phyloP scores from a whole-genome alignment of 148 eudicot genomes.

The Rhododendron henanense region DNA sequence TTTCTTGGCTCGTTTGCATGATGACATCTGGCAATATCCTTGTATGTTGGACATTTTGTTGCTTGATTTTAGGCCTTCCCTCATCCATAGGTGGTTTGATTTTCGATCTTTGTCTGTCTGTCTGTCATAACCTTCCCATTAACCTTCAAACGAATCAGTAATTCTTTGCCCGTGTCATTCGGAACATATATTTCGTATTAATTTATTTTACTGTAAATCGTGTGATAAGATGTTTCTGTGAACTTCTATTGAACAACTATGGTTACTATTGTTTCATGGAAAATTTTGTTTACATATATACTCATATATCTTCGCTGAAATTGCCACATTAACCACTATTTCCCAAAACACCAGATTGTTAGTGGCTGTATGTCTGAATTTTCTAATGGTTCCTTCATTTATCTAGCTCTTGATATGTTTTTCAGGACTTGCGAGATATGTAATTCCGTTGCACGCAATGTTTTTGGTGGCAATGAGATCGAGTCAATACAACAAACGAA shows the following conservation, averaged over 20 bases:
- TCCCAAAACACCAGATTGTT: neutral
- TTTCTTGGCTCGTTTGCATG: neutral
- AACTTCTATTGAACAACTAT: neutral
- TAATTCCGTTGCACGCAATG: constrained; percentile 39
- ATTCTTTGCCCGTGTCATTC: neutral
- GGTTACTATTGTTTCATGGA: neutral
- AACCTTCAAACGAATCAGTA: neutral
- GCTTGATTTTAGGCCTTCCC: neutral
- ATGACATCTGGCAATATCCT: neutral
- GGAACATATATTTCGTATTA: neutral
- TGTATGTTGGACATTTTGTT: neutral
- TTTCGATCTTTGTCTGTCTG: neutral
- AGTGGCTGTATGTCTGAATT: neutral
- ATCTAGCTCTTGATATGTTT: neutral
- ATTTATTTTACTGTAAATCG: neutral
- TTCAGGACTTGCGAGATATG: constrained; percentile 51
- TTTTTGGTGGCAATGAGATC: constrained; percentile 21
- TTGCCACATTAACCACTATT: neutral
- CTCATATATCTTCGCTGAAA: neutral
- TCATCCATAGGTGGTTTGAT: neutral
- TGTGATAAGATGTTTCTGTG: neutral
- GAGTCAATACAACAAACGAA: constrained; percentile 26
- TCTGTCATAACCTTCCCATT: neutral
- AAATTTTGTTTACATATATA: neutral
- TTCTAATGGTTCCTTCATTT: neutral